Evolutionary conservation across 2,329 filamentous ascomycete genomes (phyloP).

Genomic region (Achaetomium macrosporum): DNA sequence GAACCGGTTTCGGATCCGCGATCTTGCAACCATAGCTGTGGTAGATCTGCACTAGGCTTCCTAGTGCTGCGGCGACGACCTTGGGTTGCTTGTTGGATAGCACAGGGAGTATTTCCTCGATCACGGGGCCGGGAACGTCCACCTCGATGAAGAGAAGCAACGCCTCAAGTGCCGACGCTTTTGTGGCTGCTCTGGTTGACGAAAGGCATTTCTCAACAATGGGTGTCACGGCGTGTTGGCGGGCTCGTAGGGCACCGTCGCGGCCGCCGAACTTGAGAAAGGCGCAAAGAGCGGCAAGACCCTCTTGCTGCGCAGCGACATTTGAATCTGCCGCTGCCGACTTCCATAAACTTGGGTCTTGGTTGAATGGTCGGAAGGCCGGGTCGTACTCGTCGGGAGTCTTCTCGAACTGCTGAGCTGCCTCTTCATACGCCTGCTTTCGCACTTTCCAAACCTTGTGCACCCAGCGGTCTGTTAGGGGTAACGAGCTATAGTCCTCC

Average conservation of each 20-base stretch:
- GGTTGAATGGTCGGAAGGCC: conserved; percentile 79
- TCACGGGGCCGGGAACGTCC: conserved; percentile 75
- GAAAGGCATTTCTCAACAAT: conserved; percentile 89
- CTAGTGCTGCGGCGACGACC: conserved; percentile 65
- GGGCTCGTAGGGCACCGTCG: conserved; percentile 72
- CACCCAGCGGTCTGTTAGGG: conserved; percentile 71
- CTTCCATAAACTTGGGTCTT: conserved; percentile 85
- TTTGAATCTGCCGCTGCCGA: conserved; percentile 89
- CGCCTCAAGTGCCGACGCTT: conserved; percentile 79
- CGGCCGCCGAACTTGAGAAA: conserved; percentile 88
- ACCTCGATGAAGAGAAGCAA: conserved; percentile 85
- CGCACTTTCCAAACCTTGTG: conserved; percentile 98
- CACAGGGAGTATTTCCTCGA: conserved; percentile 83
- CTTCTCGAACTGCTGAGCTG: conserved; percentile 75
- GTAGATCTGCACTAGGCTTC: conserved; percentile 74
- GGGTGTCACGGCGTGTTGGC: conserved; percentile 65
- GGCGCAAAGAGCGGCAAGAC: conserved; percentile 76
- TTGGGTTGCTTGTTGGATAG: conserved; percentile 88
- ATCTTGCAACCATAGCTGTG: conserved; percentile 95
- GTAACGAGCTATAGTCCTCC: conserved; percentile 75
- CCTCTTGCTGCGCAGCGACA: conserved; percentile 93
- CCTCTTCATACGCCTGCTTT: conserved; percentile 91
- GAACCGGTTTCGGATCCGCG: conserved; percentile 84
- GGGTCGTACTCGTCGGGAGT: conserved; percentile 82
- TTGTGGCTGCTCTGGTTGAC: conserved; percentile 82